Evolutionary conservation across 1,284 basidiomycete genomes (phyloP), one percentile per base, ranked within the genome.

Genomic region (Amylostereum chailletii): DNA sequence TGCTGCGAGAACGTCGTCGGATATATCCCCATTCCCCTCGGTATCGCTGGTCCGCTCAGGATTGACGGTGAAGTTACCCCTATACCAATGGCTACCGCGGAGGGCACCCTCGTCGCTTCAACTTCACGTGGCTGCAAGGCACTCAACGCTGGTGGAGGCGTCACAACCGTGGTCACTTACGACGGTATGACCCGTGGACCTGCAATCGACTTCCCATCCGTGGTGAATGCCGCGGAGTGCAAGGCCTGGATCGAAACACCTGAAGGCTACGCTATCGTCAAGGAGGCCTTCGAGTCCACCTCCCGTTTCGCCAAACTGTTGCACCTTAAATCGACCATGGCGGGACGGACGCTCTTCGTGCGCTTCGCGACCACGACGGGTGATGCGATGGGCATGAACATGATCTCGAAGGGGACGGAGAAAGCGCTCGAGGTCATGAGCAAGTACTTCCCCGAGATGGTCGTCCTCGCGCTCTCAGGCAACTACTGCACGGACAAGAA

Each of bases 401-500:
- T 99, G 95, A 92, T 94, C 63, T 89, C 86, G 30, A 95, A 95
- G 69, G 94, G 94, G 5, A 93, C 90, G 6, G 96, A 99, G 71
- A 91, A 91, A 69, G 92, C 94, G 26, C 78, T 99, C 19, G 89
- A 88, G 60, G 77, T 77, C 34, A 80, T 99, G 75, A 76, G 79
- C 57, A 74, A 77, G 54, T 71, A 85, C 62, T 99, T 93, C 76
- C 95, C 95, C 3, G 84, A 88, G 50, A 98, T 98, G 94, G 71
- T 84, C 59, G 83, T 94, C n/a, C 77, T 98, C 30, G 90, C 94
- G 9, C 77, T 99, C 7, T 93, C 88, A 3, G 96, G 95, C 47
- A 99, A 99, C 70, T 99, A 98, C 68, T 99, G 96, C 74, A 99
- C 93, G 51, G 96, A 99, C 73, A 99, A 99, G 86, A 99, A 99